Conservation (phyloP, 108 stramenopile genomes). For the Skeletonema potamos region DNA sequence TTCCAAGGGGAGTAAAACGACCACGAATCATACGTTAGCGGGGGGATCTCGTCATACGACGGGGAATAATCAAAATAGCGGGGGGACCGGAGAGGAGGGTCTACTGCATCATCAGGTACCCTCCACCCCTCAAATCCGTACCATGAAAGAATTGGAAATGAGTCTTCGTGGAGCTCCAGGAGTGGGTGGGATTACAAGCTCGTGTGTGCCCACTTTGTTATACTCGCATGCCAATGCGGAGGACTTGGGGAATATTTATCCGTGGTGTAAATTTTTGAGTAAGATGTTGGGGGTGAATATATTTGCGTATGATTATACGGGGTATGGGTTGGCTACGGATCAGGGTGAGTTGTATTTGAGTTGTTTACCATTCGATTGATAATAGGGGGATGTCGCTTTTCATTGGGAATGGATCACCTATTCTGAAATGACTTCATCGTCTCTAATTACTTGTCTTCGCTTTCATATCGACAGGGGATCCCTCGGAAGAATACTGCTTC, state of each 20-base stretch:
- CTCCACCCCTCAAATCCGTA: conserved; percentile 48
- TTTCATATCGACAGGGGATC: conserved; percentile 57
- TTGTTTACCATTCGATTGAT: neutral
- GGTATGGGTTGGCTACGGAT: conserved; percentile 89
- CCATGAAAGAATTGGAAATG: conserved; percentile 46
- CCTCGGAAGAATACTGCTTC: conserved; percentile 92
- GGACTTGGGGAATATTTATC: conserved; percentile 91
- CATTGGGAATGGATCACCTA: neutral
- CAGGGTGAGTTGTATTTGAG: conserved; percentile 54
- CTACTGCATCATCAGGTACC: conserved; percentile 3
- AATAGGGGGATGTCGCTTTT: neutral
- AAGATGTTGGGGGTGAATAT: conserved; percentile 94
- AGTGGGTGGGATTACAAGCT: conserved; percentile 7
- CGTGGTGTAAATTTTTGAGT: conserved; percentile 89
- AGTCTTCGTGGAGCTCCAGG: neutral
- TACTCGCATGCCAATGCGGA: conserved; percentile 95
- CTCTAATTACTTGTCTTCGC: neutral
- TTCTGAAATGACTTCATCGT: neutral
- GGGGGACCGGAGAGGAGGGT: neutral
- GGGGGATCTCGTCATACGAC: neutral
- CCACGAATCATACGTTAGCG: neutral
- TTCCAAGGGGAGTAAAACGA: neutral
- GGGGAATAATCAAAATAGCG: neutral
- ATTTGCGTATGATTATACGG: conserved; percentile 98
- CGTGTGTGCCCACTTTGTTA: conserved; percentile 77